These are phyloP conservation scores for Metschnikowia santaceciliae DNA, from an alignment of 805 yeast genomes.

Conservation along the genomic window DNA sequence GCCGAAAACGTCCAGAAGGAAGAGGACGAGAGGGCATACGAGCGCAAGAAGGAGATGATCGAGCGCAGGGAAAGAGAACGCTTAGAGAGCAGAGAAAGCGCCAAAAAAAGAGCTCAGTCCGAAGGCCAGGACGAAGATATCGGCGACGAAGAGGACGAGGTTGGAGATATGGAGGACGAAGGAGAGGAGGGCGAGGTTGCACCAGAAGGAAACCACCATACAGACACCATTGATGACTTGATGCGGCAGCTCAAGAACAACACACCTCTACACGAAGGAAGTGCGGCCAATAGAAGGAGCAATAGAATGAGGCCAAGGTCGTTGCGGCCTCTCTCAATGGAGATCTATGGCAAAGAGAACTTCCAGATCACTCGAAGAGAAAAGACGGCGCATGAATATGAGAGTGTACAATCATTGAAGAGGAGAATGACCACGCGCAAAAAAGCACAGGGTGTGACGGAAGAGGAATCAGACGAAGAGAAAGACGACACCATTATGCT, in stretches of 20 bases:
- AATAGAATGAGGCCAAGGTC: neutral
- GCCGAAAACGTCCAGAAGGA: slow-evolving; percentile 75
- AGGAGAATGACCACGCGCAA: slow-evolving; percentile 36
- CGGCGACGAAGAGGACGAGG: slow-evolving; percentile 11
- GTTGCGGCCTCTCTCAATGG: slow-evolving; percentile 3
- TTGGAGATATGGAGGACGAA: neutral
- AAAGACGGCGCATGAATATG: slow-evolving; percentile 21
- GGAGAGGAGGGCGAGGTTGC: slow-evolving; percentile 13
- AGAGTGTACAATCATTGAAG: slow-evolving; percentile 35
- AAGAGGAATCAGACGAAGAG: slow-evolving; percentile 4
- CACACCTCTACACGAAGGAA: slow-evolving; percentile 1
- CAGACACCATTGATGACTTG: slow-evolving; percentile 17
- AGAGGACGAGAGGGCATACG: slow-evolving; percentile 60
- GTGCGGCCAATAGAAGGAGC: neutral
- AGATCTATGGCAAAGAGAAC: slow-evolving; percentile 3
- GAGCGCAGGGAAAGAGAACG: slow-evolving; percentile 23
- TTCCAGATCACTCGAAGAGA: slow-evolving; percentile 3
- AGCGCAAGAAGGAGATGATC: slow-evolving; percentile 31
- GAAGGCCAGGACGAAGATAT: slow-evolving; percentile 12
- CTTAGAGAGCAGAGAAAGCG: slow-evolving; percentile 10
- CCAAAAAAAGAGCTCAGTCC: neutral
- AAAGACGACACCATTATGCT: slow-evolving; percentile 23
- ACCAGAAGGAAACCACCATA: slow-evolving; percentile 13
- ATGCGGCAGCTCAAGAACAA: slow-evolving; percentile 13
- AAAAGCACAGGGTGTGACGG: slow-evolving; percentile 21